Conservation (phyloP, 1,284 basidiomycete species). For the Ceratobasidium sp. region DNA sequence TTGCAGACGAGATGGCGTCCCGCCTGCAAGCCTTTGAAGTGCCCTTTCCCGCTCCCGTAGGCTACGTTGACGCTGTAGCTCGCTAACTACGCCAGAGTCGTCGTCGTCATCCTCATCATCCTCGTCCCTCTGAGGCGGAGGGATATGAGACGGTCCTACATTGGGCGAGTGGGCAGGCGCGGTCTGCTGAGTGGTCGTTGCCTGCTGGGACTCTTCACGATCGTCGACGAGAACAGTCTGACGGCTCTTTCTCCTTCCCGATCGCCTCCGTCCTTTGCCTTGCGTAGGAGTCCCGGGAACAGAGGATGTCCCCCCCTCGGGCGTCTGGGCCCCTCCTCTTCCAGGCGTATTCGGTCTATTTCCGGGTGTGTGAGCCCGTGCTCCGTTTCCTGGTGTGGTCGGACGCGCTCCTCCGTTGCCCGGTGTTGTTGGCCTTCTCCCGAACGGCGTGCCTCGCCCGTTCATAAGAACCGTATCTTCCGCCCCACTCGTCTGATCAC, state of each 20-base stretch:
- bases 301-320: constrained; percentile 15
- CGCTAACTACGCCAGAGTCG: constrained; percentile 7
- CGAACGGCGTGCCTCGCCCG: constrained; percentile 23
- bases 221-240: constrained; percentile 40
- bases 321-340: constrained; percentile 4
- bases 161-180: constrained; percentile 11
- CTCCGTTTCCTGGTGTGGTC: constrained; percentile 4
- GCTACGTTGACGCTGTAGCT: constrained; percentile 18
- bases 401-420: not conserved
- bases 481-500: constrained; percentile 57
- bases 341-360: not conserved
- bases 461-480: constrained; percentile 58
- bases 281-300: constrained; percentile 14
- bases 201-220: constrained; percentile 38
- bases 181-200: not conserved
- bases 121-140: constrained; percentile 10
- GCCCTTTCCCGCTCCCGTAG: constrained; percentile 20
- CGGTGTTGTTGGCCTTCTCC: not conserved
- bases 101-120: constrained; percentile 26
- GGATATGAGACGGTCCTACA: not conserved
- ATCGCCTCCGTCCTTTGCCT: constrained; percentile 15
- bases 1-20: not conserved
- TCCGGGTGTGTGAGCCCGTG: constrained; percentile 9
- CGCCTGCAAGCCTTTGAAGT: constrained; percentile 27
- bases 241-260: constrained; percentile 28